Evolutionary conservation across 768 basidiomycete genomes (phyloP), one percentile per base, ranked within the genome.

Genomic region (Phlebiopsis gigantea): DNA sequence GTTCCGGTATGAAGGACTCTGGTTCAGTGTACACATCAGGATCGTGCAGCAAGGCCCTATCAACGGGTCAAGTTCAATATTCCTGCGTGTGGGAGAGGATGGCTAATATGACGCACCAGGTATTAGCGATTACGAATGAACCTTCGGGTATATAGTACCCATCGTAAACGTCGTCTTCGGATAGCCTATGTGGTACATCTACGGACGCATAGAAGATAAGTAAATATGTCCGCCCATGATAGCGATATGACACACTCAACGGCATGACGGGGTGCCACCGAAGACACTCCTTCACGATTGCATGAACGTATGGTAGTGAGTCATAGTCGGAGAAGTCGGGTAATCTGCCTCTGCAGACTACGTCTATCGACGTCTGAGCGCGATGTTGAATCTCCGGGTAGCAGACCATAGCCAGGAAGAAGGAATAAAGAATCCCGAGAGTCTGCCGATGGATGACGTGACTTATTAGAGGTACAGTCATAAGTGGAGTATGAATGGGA

Each of bases 221-320:
- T n/a, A n/a, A n/a, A n/a, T n/a, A n/a, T n/a, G n/a, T n/a, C n/a
- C n/a, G n/a, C n/a, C n/a, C n/a, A n/a, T n/a, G n/a, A n/a, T n/a
- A 26, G 53, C 22, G 28, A 9, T 6, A 5, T 14, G 22, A 19
- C 51, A 50, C 42, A 71, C 72, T 63, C 15, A 74, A 50, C 0
- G 72, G 73, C 21, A 63, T 67, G 0, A 69, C 64, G 5, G 72
- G 72, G 41, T 63, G 64, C 75, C 75, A 76, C 0, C 74, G 69
- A 15, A 66, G 19, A 2, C 46, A 39, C 57, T 74, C 67, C 24
- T 53, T 64, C n/a, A 63, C 53, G 12, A 71, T 56, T 15, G 62
- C 62, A 2, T 55, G 52, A 29, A 67, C 49, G 55, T 67, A 69
- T 1, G 67, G 69, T 17, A 70, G 55, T 10, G 55, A 39, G 5